Evolutionary conservation across 306 rosid genomes (phyloP).

Genomic region (Inga oerstediana): DNA sequence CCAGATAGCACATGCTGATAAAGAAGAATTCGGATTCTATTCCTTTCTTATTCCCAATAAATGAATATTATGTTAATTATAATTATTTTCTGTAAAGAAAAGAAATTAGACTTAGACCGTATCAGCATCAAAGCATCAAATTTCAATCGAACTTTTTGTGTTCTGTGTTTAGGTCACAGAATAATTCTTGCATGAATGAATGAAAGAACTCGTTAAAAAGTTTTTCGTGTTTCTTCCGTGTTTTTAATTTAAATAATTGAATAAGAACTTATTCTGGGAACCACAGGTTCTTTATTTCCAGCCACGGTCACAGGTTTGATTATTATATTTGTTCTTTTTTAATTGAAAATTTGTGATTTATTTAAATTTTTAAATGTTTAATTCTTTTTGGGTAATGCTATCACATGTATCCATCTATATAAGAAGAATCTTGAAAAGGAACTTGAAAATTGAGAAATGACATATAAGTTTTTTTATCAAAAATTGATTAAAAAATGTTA

Average conservation of each 20-base stretch:
- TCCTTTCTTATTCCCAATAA: not conserved
- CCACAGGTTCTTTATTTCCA: not conserved
- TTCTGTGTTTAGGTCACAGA: not conserved
- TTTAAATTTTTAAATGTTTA: not conserved
- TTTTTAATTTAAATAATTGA: not conserved
- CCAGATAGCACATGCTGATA: not conserved
- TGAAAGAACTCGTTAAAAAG: not conserved
- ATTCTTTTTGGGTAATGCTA: not conserved
- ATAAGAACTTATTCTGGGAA: not conserved
- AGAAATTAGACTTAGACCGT: not conserved
- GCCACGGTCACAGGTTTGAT: not conserved
- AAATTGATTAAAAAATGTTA: too few relatives aligned
- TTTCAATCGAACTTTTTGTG: not conserved
- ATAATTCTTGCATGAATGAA: not conserved
- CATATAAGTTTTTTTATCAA: too few relatives aligned
- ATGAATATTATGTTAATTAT: not conserved
- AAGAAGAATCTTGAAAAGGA: too few relatives aligned
- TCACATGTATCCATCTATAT: too few relatives aligned
- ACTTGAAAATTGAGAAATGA: too few relatives aligned
- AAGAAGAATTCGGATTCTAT: not conserved
- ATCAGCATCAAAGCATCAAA: constrained; percentile 4
- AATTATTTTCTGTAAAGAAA: not conserved
- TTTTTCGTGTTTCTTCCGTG: not conserved
- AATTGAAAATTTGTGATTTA: too few relatives aligned
- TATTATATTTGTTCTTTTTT: not conserved